phyloP scores from a whole-genome alignment of 352 stramenopile species.

The Peronospora tabacina region DNA sequence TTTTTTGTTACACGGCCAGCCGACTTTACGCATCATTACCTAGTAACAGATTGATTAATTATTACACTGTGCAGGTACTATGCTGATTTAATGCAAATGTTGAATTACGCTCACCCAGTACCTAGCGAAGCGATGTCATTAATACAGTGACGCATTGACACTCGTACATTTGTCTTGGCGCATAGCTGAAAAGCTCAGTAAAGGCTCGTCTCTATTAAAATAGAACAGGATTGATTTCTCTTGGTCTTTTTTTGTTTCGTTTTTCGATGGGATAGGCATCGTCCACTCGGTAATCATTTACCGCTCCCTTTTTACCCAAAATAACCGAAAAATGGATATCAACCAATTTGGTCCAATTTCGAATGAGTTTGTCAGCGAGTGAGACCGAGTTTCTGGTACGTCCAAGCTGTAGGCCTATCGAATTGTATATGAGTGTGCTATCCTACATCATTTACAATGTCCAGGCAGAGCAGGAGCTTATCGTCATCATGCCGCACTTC shows the following conservation, averaged over 20 bases:
- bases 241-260: not conserved
- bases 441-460: slow-evolving; percentile 5
- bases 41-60: not conserved
- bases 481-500: slow-evolving; percentile 83
- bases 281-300: not conserved
- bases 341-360: not conserved
- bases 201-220: too few species aligned
- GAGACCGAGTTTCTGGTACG: slow-evolving; percentile 78
- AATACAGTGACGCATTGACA: too few species aligned
- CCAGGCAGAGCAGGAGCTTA: slow-evolving; percentile 82
- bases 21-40: not conserved
- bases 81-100: not conserved
- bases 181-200: too few species aligned
- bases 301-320: not conserved
- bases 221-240: too few species aligned
- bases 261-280: not conserved
- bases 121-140: too few species aligned
- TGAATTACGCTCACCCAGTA: not conserved
- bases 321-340: slow-evolving; percentile 1
- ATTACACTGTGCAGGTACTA: not conserved
- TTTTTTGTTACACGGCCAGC: slow-evolving; percentile 7
- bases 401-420: not conserved
- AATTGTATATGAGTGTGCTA: not conserved
- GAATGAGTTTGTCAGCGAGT: slow-evolving; percentile 33
- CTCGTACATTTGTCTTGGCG: too few species aligned